These are phyloP conservation scores for Pichia pseudocactophila DNA, from an alignment of 805 yeast species.

Conservation along the genomic window DNA sequence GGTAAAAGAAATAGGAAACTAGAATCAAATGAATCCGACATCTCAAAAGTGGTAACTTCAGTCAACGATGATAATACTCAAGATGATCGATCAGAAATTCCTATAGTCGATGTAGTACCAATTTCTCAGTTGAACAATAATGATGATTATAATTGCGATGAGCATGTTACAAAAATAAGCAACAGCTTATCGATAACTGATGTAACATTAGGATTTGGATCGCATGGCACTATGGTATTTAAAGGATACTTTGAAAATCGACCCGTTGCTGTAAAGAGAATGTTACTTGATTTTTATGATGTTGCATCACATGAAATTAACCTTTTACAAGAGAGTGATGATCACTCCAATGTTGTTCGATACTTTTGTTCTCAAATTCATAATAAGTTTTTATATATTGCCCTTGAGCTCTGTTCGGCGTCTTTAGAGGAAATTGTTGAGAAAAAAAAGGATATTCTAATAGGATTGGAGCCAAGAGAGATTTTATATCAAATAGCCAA, in stretches of 20 bases:
- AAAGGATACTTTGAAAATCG: slow-evolving; percentile 85
- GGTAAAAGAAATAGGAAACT: slow-evolving; percentile 52
- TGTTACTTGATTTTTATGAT: slow-evolving; percentile 89
- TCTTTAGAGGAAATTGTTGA: slow-evolving; percentile 82
- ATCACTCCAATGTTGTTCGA: slow-evolving; percentile 89
- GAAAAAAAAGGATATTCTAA: slow-evolving; percentile 30
- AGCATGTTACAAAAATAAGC: slow-evolving; percentile 14
- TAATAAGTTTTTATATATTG: slow-evolving; percentile 84
- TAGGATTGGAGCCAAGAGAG: slow-evolving; percentile 37
- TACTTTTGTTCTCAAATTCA: slow-evolving; percentile 90
- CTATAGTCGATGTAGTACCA: neutral
- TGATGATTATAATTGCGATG: neutral
- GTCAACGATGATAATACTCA: slow-evolving; percentile 5
- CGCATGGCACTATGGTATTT: slow-evolving; percentile 93
- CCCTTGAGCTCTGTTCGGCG: slow-evolving; percentile 83
- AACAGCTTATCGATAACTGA: slow-evolving; percentile 56
- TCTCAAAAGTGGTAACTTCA: slow-evolving; percentile 5
- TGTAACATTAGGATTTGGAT: slow-evolving; percentile 84
- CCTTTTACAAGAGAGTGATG: slow-evolving; percentile 86
- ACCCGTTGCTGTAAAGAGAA: slow-evolving; percentile 92
- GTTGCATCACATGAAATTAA: slow-evolving; percentile 89
- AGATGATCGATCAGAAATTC: slow-evolving; percentile 1
- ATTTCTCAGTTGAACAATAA: neutral
- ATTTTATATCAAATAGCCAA: slow-evolving; percentile 68
- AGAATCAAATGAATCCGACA: slow-evolving; percentile 8